A percentile compares a stretch with the other conserved stretches of the same genome.
phyloP scores from a whole-genome alignment of 371 early-diverging fungal species.

The Umbelopsis sp. region DNA sequence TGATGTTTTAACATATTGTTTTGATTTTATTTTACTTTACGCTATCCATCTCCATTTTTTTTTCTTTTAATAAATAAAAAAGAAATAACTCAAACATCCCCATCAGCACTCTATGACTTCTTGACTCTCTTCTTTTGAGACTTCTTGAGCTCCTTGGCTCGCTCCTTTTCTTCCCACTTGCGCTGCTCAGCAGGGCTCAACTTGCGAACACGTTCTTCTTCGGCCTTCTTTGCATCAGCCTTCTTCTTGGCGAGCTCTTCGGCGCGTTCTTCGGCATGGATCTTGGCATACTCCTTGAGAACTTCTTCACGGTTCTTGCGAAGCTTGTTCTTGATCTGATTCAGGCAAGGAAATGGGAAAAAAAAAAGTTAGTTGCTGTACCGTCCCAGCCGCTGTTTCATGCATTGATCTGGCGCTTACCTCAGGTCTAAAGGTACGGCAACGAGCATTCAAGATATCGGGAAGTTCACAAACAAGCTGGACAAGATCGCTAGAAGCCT shows the following conservation, averaged over 20 bases:
- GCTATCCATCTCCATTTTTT: background rate
- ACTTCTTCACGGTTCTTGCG: conserved; percentile 51
- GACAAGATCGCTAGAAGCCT: conserved; percentile 40
- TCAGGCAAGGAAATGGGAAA: too few relatives aligned
- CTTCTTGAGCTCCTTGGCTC: conserved; percentile 64
- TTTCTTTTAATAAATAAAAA: background rate
- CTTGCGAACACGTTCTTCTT: conserved; percentile 68
- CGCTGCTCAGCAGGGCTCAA: conserved; percentile 69
- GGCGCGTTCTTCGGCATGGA: conserved; percentile 50
- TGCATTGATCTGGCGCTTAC: background rate
- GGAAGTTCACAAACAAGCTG: conserved; percentile 42
- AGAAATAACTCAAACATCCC: background rate
- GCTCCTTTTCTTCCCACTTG: conserved; percentile 79
- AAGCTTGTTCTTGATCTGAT: conserved; percentile 36
- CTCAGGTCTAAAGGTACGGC: conserved; percentile 8
- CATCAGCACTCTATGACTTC: conserved; percentile 22
- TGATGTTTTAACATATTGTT: background rate
- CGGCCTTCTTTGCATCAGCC: conserved; percentile 70
- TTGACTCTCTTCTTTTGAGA: conserved; percentile 57
- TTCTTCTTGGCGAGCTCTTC: conserved; percentile 53
- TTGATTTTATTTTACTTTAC: background rate
- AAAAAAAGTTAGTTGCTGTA: background rate
- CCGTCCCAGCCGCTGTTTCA: background rate
- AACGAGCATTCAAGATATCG: conserved; percentile 22
- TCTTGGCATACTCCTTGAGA: conserved; percentile 53